Percentiles rank a stretch among this genome's conserved stretches.
These are phyloP conservation scores for Candida boleticola DNA, from an alignment of 805 yeast genomes.

Conservation along the genomic window DNA sequence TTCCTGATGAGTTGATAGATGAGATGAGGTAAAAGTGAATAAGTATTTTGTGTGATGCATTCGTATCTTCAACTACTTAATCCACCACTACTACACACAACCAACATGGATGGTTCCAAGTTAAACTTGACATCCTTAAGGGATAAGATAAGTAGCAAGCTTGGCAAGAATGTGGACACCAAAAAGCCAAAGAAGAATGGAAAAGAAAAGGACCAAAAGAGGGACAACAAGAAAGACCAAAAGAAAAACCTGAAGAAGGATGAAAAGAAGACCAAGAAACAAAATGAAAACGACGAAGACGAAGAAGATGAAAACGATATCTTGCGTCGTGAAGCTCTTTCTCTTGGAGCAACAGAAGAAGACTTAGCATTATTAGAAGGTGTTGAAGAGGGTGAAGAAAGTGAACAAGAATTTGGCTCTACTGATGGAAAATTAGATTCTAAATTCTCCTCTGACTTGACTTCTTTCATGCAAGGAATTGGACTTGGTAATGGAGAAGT, in stretches of 20 bases:
- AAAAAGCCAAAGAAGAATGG: slow-evolving; percentile 16
- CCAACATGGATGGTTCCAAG: slow-evolving; percentile 42
- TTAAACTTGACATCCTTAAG: slow-evolving; percentile 56
- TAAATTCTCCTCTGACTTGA: slow-evolving; percentile 51
- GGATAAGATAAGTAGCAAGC: slow-evolving; percentile 60
- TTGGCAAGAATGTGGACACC: slow-evolving; percentile 17
- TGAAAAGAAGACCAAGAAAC: slow-evolving; percentile 4
- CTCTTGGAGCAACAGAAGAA: slow-evolving; percentile 83
- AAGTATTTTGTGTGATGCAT: no score
- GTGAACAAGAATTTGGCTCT: slow-evolving; percentile 52
- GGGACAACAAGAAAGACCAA: slow-evolving; percentile 8
- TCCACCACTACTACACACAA: no score
- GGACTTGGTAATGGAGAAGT: slow-evolving; percentile 52
- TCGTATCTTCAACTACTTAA: no score
- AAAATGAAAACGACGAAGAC: slow-evolving; percentile 8
- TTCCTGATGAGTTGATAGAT: slow-evolving; percentile 8
- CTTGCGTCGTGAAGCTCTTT: slow-evolving; percentile 70
- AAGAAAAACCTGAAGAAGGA: slow-evolving; percentile 4
- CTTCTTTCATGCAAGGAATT: slow-evolving; percentile 61
- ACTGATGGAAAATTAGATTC: slow-evolving; percentile 40
- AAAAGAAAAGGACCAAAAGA: slow-evolving; percentile 11
- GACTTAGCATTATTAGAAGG: slow-evolving; percentile 66
- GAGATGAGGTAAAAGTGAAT: neutral
- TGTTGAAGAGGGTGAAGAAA: slow-evolving; percentile 48
- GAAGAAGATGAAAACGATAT: slow-evolving; percentile 23